A percentile compares a stretch with the other conserved stretches of the same genome.
These are phyloP conservation scores for Colletotrichum tofieldiae DNA, from an alignment of 2,329 filamentous ascomycete genomes.

Conservation along the genomic window DNA sequence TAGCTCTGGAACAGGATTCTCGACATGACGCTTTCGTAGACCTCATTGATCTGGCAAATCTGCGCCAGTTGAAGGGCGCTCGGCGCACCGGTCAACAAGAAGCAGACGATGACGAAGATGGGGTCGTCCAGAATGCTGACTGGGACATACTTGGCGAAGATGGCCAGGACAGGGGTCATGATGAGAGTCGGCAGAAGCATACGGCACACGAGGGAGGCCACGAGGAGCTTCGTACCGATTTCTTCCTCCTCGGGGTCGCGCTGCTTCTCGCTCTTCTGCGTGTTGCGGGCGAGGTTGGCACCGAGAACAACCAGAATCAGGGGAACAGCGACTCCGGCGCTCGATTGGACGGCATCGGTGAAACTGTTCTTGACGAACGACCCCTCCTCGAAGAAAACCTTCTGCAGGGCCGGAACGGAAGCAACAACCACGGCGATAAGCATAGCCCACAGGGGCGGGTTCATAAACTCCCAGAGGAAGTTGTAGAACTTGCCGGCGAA, in stretches of 20 bases:
- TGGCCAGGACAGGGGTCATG: slow-evolving; percentile 91
- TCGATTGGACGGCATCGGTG: slow-evolving; percentile 88
- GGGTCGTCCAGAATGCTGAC: slow-evolving; percentile 97
- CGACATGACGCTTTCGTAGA: slow-evolving; percentile 96
- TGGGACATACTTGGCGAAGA: slow-evolving; percentile 91
- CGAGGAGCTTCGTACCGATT: slow-evolving; percentile 82
- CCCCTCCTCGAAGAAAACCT: slow-evolving; percentile 88
- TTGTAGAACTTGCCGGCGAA: slow-evolving; percentile 65
- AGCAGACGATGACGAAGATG: slow-evolving; percentile 98
- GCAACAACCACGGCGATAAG: slow-evolving; percentile 91
- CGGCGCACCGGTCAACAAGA: slow-evolving; percentile 93
- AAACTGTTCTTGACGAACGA: slow-evolving; percentile 95
- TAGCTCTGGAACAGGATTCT: slow-evolving; percentile 96
- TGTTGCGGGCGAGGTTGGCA: slow-evolving; percentile 94
- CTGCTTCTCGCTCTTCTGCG: slow-evolving; percentile 77
- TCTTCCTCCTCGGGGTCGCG: slow-evolving; percentile 79
- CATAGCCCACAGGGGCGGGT: slow-evolving; percentile 98
- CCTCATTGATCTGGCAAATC: slow-evolving; percentile 98
- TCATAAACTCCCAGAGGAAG: slow-evolving; percentile 95
- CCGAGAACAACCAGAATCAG: slow-evolving; percentile 96
- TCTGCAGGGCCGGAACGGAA: slow-evolving; percentile 86
- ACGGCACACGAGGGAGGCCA: slow-evolving; percentile 87
- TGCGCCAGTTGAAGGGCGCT: slow-evolving; percentile 95
- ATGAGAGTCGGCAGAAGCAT: slow-evolving; percentile 94
- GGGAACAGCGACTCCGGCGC: slow-evolving; percentile 91